Evolutionary conservation across 139 green algal species (phyloP).

Genomic region (Coelastrella sp.): DNA sequence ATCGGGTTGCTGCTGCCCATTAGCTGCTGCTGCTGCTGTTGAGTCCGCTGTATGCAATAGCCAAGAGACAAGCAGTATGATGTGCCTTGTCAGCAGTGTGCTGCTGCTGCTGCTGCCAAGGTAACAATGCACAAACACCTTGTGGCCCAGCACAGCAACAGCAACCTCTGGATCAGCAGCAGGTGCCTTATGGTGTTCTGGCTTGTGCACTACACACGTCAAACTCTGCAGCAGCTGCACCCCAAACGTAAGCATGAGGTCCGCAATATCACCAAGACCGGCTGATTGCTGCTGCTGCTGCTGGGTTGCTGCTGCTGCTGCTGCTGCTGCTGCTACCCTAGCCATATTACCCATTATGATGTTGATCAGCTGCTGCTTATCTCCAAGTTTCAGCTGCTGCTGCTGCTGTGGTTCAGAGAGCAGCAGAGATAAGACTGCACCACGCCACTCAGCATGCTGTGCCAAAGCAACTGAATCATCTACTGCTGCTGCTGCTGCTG

Average conservation of each 20-base stretch:
- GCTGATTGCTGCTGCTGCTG: conserved; percentile 35
- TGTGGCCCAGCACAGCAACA: not conserved
- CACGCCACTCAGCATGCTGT: not conserved
- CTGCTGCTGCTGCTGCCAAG: conserved; percentile 30
- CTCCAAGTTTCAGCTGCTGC: not conserved
- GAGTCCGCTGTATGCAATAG: not conserved
- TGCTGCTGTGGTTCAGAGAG: conserved; percentile 19
- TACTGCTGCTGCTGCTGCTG: not conserved
- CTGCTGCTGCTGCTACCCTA: conserved; percentile 9
- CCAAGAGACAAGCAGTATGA: conserved; percentile 17
- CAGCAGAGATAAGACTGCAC: not conserved
- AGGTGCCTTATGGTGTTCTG: not conserved
- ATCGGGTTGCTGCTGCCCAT: not conserved
- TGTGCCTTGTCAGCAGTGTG: not conserved
- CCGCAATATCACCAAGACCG: not conserved
- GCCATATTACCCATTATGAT: not conserved
- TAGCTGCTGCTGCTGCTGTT: not conserved
- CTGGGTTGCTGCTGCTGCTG: conserved; percentile 26
- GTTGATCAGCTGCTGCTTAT: conserved; percentile 8
- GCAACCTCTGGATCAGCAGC: not conserved
- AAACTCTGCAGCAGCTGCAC: conserved; percentile 19
- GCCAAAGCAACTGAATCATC: not conserved
- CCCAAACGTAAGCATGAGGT: not conserved
- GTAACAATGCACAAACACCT: not conserved
- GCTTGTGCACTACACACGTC: not conserved